Percentiles rank a stretch among this genome's conserved stretches.
phyloP scores from a whole-genome alignment of 1,284 basidiomycete genomes.

The Rhodotorula sp. region DNA sequence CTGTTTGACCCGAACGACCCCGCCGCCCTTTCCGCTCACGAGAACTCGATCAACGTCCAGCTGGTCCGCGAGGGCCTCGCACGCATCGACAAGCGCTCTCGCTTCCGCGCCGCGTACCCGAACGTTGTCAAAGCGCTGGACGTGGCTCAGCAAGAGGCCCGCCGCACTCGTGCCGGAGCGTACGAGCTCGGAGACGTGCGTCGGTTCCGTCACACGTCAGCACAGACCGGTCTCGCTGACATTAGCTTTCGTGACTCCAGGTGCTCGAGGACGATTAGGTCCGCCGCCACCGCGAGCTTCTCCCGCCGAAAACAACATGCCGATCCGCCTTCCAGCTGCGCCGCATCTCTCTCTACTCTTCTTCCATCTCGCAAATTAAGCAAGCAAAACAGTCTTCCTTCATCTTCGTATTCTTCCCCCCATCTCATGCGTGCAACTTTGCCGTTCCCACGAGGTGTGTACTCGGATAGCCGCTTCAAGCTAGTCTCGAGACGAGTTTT shows the following conservation, averaged over 20 bases:
- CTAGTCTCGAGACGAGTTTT: no score
- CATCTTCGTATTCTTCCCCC: background rate
- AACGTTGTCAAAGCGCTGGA: constrained; percentile 40
- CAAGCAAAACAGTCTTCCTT: no score
- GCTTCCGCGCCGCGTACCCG: constrained; percentile 42
- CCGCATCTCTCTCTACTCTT: background rate
- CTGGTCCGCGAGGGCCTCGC: constrained; percentile 43
- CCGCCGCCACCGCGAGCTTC: background rate
- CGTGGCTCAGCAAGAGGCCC: constrained; percentile 41
- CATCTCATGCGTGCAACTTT: background rate
- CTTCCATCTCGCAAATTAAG: background rate
- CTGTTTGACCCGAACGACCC: constrained; percentile 42
- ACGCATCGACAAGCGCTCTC: constrained; percentile 37
- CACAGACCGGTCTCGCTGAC: background rate
- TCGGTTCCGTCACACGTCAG: background rate
- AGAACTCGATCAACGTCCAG: constrained; percentile 40
- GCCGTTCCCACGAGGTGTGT: constrained; percentile 3
- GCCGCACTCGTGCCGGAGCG: constrained; percentile 26
- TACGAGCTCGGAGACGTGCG: constrained; percentile 40
- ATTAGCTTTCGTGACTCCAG: background rate
- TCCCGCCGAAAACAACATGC: background rate
- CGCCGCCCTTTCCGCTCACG: constrained; percentile 23
- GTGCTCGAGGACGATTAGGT: constrained; percentile 20
- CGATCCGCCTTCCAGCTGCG: constrained; percentile 22
- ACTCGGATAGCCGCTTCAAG: background rate